These are phyloP conservation scores for Penicillium chermesinum DNA, from an alignment of 495 filamentous ascomycete species.

Conservation along the genomic window DNA sequence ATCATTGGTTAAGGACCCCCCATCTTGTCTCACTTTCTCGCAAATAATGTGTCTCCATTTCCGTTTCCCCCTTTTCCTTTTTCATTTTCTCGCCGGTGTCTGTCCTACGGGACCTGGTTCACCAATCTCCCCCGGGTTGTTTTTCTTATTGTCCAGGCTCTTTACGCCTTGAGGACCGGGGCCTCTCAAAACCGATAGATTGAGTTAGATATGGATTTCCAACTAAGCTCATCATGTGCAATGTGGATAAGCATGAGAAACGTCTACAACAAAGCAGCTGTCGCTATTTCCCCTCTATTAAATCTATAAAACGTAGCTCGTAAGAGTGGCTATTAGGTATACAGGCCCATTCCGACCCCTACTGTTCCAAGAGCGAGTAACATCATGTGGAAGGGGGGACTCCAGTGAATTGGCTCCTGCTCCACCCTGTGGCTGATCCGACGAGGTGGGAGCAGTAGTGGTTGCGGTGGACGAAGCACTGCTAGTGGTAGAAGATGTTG, in stretches of 20 bases:
- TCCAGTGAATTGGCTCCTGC: slow-evolving; percentile 1
- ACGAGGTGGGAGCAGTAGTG: slow-evolving; percentile 5
- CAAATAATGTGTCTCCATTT: slow-evolving; percentile 40
- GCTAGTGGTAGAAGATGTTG: slow-evolving; percentile 6
- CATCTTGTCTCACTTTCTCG: slow-evolving; percentile 21
- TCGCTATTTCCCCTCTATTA: slow-evolving; percentile 7
- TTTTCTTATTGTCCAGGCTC: slow-evolving; percentile 18
- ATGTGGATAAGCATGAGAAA: slow-evolving; percentile 36
- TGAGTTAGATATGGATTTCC: slow-evolving; percentile 16
- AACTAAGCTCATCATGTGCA: slow-evolving; percentile 27
- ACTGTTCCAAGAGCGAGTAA: slow-evolving; percentile 11
- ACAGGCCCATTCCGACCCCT: slow-evolving; percentile 15
- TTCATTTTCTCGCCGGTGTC: slow-evolving; percentile 21
- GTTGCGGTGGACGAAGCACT: neutral
- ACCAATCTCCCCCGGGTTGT: slow-evolving; percentile 14
- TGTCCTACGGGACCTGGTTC: slow-evolving; percentile 20
- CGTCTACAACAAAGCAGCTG: slow-evolving; percentile 24
- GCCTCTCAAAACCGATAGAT: slow-evolving; percentile 28
- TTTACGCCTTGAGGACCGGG: slow-evolving; percentile 21
- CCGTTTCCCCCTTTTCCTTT: slow-evolving; percentile 24
- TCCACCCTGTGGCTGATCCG: slow-evolving; percentile 5
- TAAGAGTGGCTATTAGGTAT: slow-evolving; percentile 10
- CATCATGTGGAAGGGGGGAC: slow-evolving; percentile 4
- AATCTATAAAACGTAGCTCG: slow-evolving; percentile 2
- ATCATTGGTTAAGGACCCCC: slow-evolving; percentile 45